Conservation (phyloP, 2,329 filamentous ascomycete species). For the Fusarium staphyleae region DNA sequence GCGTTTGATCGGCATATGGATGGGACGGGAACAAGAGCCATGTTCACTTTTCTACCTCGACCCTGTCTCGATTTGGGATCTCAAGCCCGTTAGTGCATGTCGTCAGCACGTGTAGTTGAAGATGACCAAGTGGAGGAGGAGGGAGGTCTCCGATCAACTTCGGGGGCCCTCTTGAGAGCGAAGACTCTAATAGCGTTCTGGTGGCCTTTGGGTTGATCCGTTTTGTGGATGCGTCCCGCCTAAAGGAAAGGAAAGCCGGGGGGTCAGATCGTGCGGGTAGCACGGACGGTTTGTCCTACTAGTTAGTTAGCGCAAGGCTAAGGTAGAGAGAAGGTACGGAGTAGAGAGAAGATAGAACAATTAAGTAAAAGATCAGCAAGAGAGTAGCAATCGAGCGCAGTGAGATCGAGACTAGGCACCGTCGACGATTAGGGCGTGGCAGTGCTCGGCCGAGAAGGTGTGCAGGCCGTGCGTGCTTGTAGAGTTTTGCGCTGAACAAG, state of each 20-base stretch:
- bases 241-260: neutral
- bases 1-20: slow-evolving; percentile 16
- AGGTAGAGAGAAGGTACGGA: too few species aligned
- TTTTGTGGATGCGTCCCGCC: slow-evolving; percentile 1
- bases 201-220: slow-evolving; percentile 9
- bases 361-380: neutral
- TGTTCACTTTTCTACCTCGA: neutral
- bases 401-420: slow-evolving; percentile 19
- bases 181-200: slow-evolving; percentile 9
- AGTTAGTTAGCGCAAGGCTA: neutral
- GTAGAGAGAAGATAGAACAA: slow-evolving; percentile 17
- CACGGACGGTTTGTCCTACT: slow-evolving; percentile 6
- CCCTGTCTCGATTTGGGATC: slow-evolving; percentile 20
- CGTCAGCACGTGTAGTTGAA: neutral
- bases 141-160: slow-evolving; percentile 23
- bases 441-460: slow-evolving; percentile 39
- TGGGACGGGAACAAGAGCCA: slow-evolving; percentile 6
- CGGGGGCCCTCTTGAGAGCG: slow-evolving; percentile 7
- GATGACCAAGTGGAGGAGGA: slow-evolving; percentile 11
- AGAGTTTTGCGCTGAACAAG: neutral
- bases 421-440: slow-evolving; percentile 30
- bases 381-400: neutral
- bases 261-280: slow-evolving; percentile 13
- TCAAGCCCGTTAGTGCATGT: slow-evolving; percentile 1
- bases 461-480: slow-evolving; percentile 8